These are phyloP conservation scores for Vanderwaltozyma verrucispora DNA, from an alignment of 805 yeast species.

Conservation along the genomic window DNA sequence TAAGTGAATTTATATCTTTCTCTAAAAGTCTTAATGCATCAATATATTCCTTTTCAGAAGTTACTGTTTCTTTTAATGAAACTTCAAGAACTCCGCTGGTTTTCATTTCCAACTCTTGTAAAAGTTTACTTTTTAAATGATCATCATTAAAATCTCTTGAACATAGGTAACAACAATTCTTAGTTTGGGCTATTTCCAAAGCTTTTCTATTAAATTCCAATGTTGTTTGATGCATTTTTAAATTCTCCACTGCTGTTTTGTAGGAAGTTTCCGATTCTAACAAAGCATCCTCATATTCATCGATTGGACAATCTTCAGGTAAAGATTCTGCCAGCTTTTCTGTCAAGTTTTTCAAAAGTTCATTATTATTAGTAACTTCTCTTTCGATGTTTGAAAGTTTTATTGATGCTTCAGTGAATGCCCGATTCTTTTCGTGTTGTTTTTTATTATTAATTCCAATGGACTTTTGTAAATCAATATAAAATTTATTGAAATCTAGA, in stretches of 20 bases:
- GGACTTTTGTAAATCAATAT: slow-evolving; percentile 14
- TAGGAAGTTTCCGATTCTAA: slow-evolving; percentile 52
- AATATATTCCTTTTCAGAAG: slow-evolving; percentile 26
- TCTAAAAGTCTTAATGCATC: slow-evolving; percentile 15
- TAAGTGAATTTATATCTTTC: slow-evolving; percentile 13
- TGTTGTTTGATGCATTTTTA: slow-evolving; percentile 61
- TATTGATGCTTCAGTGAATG: slow-evolving; percentile 10
- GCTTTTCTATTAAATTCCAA: slow-evolving; percentile 63
- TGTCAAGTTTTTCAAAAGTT: slow-evolving; percentile 7
- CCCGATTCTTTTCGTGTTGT: slow-evolving; percentile 7
- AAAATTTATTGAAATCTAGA: slow-evolving; percentile 12
- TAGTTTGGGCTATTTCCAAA: slow-evolving; percentile 44
- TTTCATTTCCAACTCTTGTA: slow-evolving; percentile 24
- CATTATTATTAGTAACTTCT: slow-evolving; percentile 7
- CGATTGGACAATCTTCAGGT: slow-evolving; percentile 34
- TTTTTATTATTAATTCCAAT: slow-evolving; percentile 9
- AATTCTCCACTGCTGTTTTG: slow-evolving; percentile 49
- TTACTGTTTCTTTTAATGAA: slow-evolving; percentile 27
- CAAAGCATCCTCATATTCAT: slow-evolving; percentile 40
- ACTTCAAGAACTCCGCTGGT: slow-evolving; percentile 27
- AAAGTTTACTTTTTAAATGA: slow-evolving; percentile 16
- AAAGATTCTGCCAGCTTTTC: slow-evolving; percentile 21
- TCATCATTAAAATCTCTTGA: slow-evolving; percentile 47
- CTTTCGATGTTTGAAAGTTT: slow-evolving; percentile 5
- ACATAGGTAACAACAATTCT: slow-evolving; percentile 63